Evolutionary conservation across 352 stramenopile genomes (phyloP).

Genomic region (Pythium phragmitis): DNA sequence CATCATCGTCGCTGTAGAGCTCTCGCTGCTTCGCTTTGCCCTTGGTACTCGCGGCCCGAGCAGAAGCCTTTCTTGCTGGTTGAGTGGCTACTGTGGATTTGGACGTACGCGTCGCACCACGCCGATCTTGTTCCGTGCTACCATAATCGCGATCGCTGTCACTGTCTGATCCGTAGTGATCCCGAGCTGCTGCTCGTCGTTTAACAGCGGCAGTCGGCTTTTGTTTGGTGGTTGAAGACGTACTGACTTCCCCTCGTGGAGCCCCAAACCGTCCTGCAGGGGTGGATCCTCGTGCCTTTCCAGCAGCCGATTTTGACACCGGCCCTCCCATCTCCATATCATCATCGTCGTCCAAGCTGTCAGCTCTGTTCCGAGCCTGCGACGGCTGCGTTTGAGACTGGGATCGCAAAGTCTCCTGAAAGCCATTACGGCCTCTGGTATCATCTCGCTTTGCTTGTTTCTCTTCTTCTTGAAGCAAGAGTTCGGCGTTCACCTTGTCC

Average conservation of each 20-base stretch:
- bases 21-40: slow-evolving; percentile 26
- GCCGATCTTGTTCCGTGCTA: not conserved
- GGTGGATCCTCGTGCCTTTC: not conserved
- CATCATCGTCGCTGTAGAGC: slow-evolving; percentile 48
- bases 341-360: slow-evolving; percentile 25
- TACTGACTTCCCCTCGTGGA: slow-evolving; percentile 6
- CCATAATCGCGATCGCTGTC: slow-evolving; percentile 8
- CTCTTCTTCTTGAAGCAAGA: slow-evolving; percentile 54
- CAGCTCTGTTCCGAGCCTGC: slow-evolving; percentile 8
- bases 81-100: slow-evolving; percentile 14
- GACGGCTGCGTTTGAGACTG: slow-evolving; percentile 21
- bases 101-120: slow-evolving; percentile 9
- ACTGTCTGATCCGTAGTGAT: slow-evolving; percentile 10
- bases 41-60: slow-evolving; percentile 32
- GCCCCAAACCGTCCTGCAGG: slow-evolving; percentile 26
- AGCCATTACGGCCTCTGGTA: slow-evolving; percentile 9
- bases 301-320: not conserved
- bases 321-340: slow-evolving; percentile 26
- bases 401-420: slow-evolving; percentile 17
- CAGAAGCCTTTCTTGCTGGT: slow-evolving; percentile 22
- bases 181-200: slow-evolving; percentile 1
- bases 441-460: slow-evolving; percentile 20
- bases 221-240: not conserved
- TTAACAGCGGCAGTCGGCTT: slow-evolving; percentile 10
- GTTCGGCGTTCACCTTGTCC: slow-evolving; percentile 49